Evolutionary conservation across 73 alveolate species (phyloP).

Genomic region (Stentor coeruleus): DNA sequence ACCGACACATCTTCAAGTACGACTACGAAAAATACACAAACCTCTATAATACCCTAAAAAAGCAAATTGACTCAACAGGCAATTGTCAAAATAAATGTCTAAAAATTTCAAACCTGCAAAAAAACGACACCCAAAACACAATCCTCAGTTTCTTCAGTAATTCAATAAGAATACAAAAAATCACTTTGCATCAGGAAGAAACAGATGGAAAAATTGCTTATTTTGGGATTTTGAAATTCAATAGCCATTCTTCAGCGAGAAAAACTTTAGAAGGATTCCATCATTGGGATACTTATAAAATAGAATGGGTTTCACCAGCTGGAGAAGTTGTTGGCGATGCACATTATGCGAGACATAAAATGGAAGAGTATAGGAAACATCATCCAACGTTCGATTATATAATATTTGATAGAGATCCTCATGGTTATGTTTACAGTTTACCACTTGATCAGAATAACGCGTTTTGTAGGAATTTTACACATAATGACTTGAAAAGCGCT

Average conservation of each 20-base stretch:
- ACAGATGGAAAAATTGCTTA: neutral
- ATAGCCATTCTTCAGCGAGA: slow-evolving; percentile 2
- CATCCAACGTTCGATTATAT: no score
- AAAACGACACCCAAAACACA: neutral
- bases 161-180: neutral
- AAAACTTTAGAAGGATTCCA: neutral
- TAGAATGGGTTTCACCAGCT: neutral
- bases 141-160: neutral
- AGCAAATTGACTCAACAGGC: neutral
- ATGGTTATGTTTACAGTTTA: no score
- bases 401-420: no score
- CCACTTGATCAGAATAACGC: no score
- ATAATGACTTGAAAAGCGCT: no score
- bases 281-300: neutral
- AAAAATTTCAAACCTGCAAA: no score
- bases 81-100: neutral
- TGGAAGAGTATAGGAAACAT: no score
- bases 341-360: neutral
- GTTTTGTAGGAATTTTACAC: no score
- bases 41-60: neutral
- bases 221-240: no score
- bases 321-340: slow-evolving; percentile 3
- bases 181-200: neutral
- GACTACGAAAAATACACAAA: neutral
- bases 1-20: neutral